These are phyloP conservation scores for Chlorella vulgaris DNA, from an alignment of 139 green algal species.

Conservation along the genomic window DNA sequence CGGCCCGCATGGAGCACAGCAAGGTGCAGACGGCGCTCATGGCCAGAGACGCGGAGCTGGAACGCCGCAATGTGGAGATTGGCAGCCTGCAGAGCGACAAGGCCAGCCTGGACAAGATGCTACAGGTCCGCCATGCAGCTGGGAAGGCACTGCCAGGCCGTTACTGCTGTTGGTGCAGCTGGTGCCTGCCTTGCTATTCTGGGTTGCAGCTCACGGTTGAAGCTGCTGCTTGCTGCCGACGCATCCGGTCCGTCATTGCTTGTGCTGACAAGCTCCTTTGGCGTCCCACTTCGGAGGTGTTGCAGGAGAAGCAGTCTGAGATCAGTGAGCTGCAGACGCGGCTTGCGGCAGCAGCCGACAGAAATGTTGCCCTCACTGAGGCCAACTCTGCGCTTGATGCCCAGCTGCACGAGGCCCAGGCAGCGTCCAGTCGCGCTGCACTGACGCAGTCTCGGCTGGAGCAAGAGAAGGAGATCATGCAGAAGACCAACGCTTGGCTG, in stretches of 20 bases:
- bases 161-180: no score
- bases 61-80: conserved; percentile 38
- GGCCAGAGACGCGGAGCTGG: conserved; percentile 41
- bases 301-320: conserved; percentile 41
- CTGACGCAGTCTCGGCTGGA: conserved; percentile 39
- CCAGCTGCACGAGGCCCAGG: conserved; percentile 42
- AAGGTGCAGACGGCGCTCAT: conserved; percentile 48
- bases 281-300: neutral
- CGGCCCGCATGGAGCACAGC: conserved; percentile 37
- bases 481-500: conserved; percentile 57
- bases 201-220: no score
- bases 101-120: conserved; percentile 44
- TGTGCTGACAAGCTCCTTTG: no score
- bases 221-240: no score
- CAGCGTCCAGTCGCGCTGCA: conserved; percentile 24
- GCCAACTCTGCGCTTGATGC: conserved; percentile 41
- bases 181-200: no score
- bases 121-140: neutral
- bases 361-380: conserved; percentile 42
- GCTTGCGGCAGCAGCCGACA: conserved; percentile 39
- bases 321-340: conserved; percentile 44
- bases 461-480: conserved; percentile 60
- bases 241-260: no score
- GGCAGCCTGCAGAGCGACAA: conserved; percentile 42
- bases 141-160: no score